A percentile compares a stretch with the other conserved stretches of the same genome.
These are phyloP conservation scores for Colletotrichum sp. DNA, from an alignment of 2,329 filamentous ascomycete genomes.

Conservation along the genomic window DNA sequence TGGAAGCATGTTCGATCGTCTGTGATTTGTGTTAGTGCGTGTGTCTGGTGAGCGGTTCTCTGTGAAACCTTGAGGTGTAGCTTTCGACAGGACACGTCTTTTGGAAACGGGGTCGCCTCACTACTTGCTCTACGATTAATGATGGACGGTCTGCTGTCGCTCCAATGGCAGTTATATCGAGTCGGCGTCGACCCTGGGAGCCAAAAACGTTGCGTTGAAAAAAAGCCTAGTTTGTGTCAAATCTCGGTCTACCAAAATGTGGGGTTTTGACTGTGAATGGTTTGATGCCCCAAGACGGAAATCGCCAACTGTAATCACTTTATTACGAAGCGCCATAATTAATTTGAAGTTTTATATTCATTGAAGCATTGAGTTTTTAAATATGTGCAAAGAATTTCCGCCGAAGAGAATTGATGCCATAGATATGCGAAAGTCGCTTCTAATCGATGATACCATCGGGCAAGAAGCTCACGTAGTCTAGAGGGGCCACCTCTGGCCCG, in stretches of 20 bases:
- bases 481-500: constrained; percentile 66
- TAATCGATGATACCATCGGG: constrained; percentile 50
- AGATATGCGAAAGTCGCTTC: background rate
- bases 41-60: background rate
- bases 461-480: constrained; percentile 71
- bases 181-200: background rate
- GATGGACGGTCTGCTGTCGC: background rate
- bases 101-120: background rate
- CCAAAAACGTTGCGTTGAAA: background rate
- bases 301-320: background rate
- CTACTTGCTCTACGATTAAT: background rate
- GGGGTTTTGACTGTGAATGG: background rate
- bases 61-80: background rate
- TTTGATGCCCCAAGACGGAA: background rate
- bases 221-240: background rate
- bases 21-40: background rate
- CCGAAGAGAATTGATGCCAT: background rate
- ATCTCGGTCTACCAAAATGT: background rate
- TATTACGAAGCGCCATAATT: background rate
- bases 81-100: background rate
- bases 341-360: background rate
- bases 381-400: background rate
- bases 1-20: constrained; percentile 71
- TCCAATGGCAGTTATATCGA: background rate
- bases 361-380: background rate